Evolutionary conservation across 257 asterid genomes (phyloP), one percentile per base, ranked within the genome.

Genomic region (Anisodus acutangulus): DNA sequence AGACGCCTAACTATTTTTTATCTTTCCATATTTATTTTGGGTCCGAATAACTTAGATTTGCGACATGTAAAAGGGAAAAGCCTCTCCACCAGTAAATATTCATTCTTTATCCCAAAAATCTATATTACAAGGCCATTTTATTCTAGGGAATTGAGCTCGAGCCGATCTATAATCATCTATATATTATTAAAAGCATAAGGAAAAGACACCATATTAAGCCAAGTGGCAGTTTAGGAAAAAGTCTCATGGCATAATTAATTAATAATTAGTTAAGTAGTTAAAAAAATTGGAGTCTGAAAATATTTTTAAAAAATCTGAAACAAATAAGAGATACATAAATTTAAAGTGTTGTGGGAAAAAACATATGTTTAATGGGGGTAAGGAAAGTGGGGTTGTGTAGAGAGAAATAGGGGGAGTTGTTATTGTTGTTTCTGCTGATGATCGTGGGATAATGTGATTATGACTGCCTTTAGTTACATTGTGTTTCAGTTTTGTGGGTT

Each of bases 361-460:
- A 31, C 35, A 41, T 41, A 41, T 41, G 72, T n/a, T 80, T 39
- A 54, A 37, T 16, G 59, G 84, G 86, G 45, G 86, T 17, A 2
- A 22, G 11, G 81, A 70, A 82, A 86, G 87, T 85, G 60, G 78
- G 58, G 55, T 83, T 84, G 82, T 58, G 78, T 39, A 9, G 83
- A 81, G 74, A 80, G 86, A 80, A 68, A 81, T 49, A 49, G 84
- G 86, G 86, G 86, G 45, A 59, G 89, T 62, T 4, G 91, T 81
- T 55, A 54, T 76, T 51, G 88, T 26, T n/a, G 59, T 81, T 68
- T 74, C 12, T 49, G 81, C n/a, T 57, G 51, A 35, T 72, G 57
- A 51, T 76, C 64, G 81, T 76, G 67, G 67, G 81, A 76, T 76
- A 76, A 76, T 76, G 81, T 45, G 62, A 76, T 76, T 76, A 72